A percentile compares a stretch with the other conserved stretches of the same genome.
Evolutionary conservation across 805 yeast species (phyloP).

Genomic region (Suhomyces sp.): DNA sequence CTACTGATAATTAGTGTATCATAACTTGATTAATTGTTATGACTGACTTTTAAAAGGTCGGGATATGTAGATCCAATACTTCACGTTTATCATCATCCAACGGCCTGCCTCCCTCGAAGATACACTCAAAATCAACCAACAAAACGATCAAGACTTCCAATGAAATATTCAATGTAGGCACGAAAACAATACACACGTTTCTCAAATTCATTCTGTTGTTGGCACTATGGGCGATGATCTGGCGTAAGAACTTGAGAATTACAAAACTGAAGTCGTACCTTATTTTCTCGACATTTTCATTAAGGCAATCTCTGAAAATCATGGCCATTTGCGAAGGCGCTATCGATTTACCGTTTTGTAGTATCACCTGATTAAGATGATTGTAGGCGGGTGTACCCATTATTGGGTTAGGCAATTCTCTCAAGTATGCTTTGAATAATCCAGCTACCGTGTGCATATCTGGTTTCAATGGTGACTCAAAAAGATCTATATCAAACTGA

Average conservation of each 20-base stretch:
- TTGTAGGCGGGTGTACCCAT: constrained; percentile 50
- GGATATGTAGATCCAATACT: constrained; percentile 51
- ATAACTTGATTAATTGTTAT: too few relatives aligned
- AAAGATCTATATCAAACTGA: constrained; percentile 66
- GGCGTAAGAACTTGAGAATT: constrained; percentile 63
- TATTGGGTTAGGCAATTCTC: constrained; percentile 72
- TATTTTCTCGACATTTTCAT: constrained; percentile 47
- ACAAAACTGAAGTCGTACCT: constrained; percentile 60
- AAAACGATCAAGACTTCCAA: constrained; percentile 57
- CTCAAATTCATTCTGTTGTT: constrained; percentile 80
- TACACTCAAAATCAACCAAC: constrained; percentile 58
- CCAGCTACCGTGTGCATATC: constrained; percentile 91
- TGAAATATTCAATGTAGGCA: constrained; percentile 73
- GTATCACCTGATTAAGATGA: constrained; percentile 25
- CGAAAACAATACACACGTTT: constrained; percentile 76
- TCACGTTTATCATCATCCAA: constrained; percentile 43
- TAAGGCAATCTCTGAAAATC: constrained; percentile 31
- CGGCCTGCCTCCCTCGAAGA: constrained; percentile 55
- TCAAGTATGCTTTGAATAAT: constrained; percentile 71
- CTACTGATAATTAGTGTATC: not conserved
- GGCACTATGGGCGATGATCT: constrained; percentile 58
- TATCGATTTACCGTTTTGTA: constrained; percentile 8
- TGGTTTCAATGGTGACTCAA: constrained; percentile 41
- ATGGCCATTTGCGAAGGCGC: constrained; percentile 24
- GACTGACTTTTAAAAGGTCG: constrained; percentile 31